Evolutionary conservation across 176 grass and related monocot genomes (phyloP), one percentile per base, ranked within the genome.

Genomic region (Zizania latifolia): DNA sequence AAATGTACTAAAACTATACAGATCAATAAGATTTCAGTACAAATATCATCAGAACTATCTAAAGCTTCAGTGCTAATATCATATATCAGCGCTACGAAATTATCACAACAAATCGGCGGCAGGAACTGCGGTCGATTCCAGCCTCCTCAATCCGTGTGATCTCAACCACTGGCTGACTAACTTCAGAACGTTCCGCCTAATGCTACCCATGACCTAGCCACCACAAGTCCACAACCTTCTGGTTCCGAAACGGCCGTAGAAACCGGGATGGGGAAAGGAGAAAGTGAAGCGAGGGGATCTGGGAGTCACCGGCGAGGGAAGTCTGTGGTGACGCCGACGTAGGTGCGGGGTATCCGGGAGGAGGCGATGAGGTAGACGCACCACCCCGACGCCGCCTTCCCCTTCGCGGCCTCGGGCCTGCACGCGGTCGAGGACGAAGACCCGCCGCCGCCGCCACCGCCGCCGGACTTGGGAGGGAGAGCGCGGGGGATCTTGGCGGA

Each of bases 251-350:
- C 58, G 59, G 36, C 34, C 22, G 19, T 0, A 77, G 28, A 72
- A 14, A 37, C 6, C 1, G 40, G 27, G 9, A 30, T 8, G n/a
- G 19, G 13, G 16, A 32, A 40, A 32, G 24, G n/a, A 28, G 34
- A 35, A 36, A 2, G 29, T 9, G 2, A 32, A 64, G 32, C 8
- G 36, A 46, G 40, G 8, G 35, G 4, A 43, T 19, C 3, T 17
- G 27, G 37, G 19, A 78, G 50, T 66, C 32, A 98, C 95, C 91
- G 72, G 41, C 89, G 95, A 64, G 84, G 43, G 89, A 98, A 92
- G 65, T 94, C 79, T 14, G 91, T 98, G 24, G 94, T 98, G 84
- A 94, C 84, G 37, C 94, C 91, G 30, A 98, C 94, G 50, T 98
- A 94, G 15, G 89, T 94, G 41, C 80, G 84, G 29, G 71, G 78